Evolutionary conservation across 1,284 basidiomycete species (phyloP).

Genomic region (Microbotryum silenes-acaulis): DNA sequence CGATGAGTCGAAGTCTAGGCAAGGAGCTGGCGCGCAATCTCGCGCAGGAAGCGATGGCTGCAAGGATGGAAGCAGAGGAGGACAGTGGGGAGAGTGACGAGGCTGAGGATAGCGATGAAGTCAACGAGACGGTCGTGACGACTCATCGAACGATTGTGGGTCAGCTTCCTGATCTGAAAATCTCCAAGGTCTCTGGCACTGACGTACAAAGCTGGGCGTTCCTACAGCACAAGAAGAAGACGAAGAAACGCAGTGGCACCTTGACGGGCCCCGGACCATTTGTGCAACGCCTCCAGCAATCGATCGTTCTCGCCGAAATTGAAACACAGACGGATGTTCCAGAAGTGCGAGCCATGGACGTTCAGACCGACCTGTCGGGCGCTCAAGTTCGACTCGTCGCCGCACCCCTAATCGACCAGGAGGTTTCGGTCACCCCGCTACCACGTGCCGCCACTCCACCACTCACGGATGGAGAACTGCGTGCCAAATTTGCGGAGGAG

Average conservation of each 20-base stretch:
- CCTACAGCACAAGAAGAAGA: constrained; percentile 22
- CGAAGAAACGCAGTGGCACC: constrained; percentile 19
- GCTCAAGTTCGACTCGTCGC: constrained; percentile 42
- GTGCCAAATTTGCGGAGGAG: constrained; percentile 65
- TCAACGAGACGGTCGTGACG: constrained; percentile 43
- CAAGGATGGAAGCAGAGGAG: constrained; percentile 33
- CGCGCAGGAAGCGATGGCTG: constrained; percentile 39
- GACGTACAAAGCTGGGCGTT: not conserved
- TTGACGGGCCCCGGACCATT: constrained; percentile 29
- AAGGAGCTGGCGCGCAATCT: constrained; percentile 65
- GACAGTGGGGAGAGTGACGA: constrained; percentile 42
- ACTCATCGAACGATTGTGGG: constrained; percentile 40
- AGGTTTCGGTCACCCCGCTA: constrained; percentile 31
- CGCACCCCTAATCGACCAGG: constrained; percentile 42
- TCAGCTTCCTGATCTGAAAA: not conserved
- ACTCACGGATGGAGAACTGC: constrained; percentile 48
- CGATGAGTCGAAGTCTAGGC: constrained; percentile 70
- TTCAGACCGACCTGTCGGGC: constrained; percentile 60
- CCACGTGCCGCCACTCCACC: constrained; percentile 49
- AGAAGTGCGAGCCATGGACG: constrained; percentile 50
- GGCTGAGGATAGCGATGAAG: constrained; percentile 44
- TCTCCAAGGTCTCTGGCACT: not conserved
- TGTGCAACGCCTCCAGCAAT: constrained; percentile 37
- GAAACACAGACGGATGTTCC: constrained; percentile 48
- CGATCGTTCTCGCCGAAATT: constrained; percentile 62